Conservation (phyloP, 352 stramenopile genomes). For the Phytophthora syringae region DNA sequence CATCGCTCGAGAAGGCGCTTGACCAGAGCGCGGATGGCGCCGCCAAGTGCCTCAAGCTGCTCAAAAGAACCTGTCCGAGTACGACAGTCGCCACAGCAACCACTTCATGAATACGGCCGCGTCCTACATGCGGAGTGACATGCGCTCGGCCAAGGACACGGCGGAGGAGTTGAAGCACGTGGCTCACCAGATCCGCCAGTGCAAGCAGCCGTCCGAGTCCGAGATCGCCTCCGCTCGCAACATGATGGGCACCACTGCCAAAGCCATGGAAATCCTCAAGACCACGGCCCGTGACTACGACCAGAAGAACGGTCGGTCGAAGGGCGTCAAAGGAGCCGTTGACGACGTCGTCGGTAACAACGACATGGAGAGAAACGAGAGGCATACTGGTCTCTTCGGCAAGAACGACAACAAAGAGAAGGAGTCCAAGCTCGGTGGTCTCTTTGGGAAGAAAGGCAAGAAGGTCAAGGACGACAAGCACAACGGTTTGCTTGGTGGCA, state of each 20-base stretch:
- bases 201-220: neutral
- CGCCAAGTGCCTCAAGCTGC: conserved; percentile 6
- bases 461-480: neutral
- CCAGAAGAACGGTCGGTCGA: conserved; percentile 4
- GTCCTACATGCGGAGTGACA: conserved; percentile 7
- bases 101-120: conserved; percentile 4
- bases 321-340: neutral
- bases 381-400: neutral
- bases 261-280: conserved; percentile 3
- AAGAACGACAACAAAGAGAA: neutral
- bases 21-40: conserved; percentile 1
- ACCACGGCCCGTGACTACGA: conserved; percentile 7
- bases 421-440: no score
- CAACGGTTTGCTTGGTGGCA: neutral
- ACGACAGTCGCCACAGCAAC: conserved; percentile 4
- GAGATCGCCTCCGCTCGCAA: neutral
- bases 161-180: conserved; percentile 2
- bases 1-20: conserved; percentile 1
- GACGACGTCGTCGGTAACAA: conserved; percentile 2
- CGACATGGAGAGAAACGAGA: neutral
- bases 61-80: conserved; percentile 7
- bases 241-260: conserved; percentile 2
- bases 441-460: no score
- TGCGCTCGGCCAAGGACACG: conserved; percentile 6
- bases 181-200: neutral